phyloP scores from a whole-genome alignment of 2,329 filamentous ascomycete species.

The Lecanicillium sp. region DNA sequence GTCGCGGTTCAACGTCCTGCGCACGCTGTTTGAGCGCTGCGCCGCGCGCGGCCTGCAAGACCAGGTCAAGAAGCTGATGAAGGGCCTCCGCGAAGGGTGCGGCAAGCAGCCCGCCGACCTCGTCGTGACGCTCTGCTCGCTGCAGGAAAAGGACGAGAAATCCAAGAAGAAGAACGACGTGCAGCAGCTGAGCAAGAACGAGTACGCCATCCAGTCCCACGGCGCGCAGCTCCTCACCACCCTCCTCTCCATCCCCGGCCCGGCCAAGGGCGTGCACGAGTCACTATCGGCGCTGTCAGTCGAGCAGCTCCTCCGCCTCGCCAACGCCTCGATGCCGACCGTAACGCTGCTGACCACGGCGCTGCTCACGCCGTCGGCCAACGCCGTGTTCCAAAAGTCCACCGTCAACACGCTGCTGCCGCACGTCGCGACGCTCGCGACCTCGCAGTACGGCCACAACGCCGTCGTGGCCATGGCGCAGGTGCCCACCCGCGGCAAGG shows the following conservation, averaged over 20 bases:
- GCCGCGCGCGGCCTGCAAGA: conserved; percentile 55
- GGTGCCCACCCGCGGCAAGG: conserved; percentile 41
- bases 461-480: conserved; percentile 41
- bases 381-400: conserved; percentile 48
- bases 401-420: conserved; percentile 41
- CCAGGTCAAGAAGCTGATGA: conserved; percentile 39
- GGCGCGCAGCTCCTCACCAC: conserved; percentile 74
- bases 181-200: conserved; percentile 46
- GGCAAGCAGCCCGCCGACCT: conserved; percentile 38
- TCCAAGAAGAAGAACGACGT: conserved; percentile 26
- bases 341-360: conserved; percentile 43
- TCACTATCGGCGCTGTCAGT: conserved; percentile 54
- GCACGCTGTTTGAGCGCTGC: conserved; percentile 77
- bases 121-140: conserved; percentile 41
- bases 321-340: conserved; percentile 45
- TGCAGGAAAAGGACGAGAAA: conserved; percentile 27
- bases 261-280: conserved; percentile 65
- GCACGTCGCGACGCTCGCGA: conserved; percentile 36
- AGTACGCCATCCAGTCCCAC: conserved; percentile 50
- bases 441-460: conserved; percentile 43
- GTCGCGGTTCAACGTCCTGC: conserved; percentile 70
- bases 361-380: conserved; percentile 37
- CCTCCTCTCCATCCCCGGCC: conserved; percentile 68
- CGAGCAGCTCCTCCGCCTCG: conserved; percentile 54
- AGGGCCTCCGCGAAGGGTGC: conserved; percentile 39